These are phyloP conservation scores for Ogataea hybrid DNA, from an alignment of 1,139 yeast species.

Conservation along the genomic window DNA sequence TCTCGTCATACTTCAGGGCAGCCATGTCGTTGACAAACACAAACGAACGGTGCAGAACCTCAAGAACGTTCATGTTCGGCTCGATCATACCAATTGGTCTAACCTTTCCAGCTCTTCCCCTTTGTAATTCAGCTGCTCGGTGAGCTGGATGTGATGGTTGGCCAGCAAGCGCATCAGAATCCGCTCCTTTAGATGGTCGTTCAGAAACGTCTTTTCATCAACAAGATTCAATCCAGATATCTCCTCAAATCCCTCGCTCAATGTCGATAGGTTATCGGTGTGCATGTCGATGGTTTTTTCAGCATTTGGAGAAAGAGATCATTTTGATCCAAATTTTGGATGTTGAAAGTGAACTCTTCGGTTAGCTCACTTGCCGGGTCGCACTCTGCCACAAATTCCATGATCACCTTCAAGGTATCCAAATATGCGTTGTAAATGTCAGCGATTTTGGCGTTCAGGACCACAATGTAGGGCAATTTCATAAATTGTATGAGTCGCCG, in stretches of 20 bases:
- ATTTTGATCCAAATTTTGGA: slow-evolving; percentile 52
- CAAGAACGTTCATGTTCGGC: slow-evolving; percentile 59
- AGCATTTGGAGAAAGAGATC: slow-evolving; percentile 49
- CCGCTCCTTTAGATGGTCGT: slow-evolving; percentile 77
- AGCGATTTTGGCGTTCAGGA: slow-evolving; percentile 87
- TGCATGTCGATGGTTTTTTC: slow-evolving; percentile 66
- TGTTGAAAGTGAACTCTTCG: slow-evolving; percentile 26
- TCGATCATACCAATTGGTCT: slow-evolving; percentile 70
- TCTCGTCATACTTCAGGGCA: slow-evolving; percentile 74
- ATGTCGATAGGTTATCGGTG: slow-evolving; percentile 74
- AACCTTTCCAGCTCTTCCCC: slow-evolving; percentile 34
- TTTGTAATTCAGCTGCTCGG: slow-evolving; percentile 39
- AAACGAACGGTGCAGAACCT: slow-evolving; percentile 58
- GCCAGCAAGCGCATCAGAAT: slow-evolving; percentile 83
- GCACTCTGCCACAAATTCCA: slow-evolving; percentile 35
- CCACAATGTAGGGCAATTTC: slow-evolving; percentile 75
- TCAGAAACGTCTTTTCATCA: slow-evolving; percentile 60
- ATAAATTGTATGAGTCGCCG: slow-evolving; percentile 67
- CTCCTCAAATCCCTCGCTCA: slow-evolving; percentile 83
- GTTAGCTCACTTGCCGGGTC: slow-evolving; percentile 29
- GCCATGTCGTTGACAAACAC: slow-evolving; percentile 81
- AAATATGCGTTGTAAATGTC: slow-evolving; percentile 72
- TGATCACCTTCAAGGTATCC: slow-evolving; percentile 62
- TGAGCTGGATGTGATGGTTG: slow-evolving; percentile 72
- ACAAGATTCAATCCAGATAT: slow-evolving; percentile 52